Evolutionary conservation across 139 green algal species (phyloP), one percentile per base, ranked within the genome.

Genomic region (Auxenochlorella pyrenoidosa): DNA sequence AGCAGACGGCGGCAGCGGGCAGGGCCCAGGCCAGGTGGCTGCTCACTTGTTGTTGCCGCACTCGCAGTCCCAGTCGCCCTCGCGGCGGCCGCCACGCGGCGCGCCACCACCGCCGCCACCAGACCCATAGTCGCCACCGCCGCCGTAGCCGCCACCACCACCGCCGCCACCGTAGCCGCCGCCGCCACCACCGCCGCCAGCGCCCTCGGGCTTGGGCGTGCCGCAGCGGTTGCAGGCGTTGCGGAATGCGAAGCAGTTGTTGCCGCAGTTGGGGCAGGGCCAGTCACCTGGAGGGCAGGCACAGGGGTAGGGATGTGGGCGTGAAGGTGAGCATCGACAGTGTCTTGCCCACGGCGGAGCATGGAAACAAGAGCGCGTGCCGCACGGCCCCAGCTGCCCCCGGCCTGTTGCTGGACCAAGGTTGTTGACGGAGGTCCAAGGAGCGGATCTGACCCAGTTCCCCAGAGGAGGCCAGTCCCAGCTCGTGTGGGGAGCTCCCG

Each of bases 221-320:
- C 90, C 82, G 91, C 95, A 97, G 88, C 92, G 93, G 91, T 98
- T 97, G 92, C 96, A 98, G 21, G 82, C 85, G 75, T 84, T 88
- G 30, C 94, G 88, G n/a, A 92, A 92, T 0, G 93, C 94, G 79
- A 95, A 97, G 91, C 96, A 96, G 75, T 93, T 94, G 87, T 98
- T 98, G 78, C 94, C 94, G 87, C 96, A 98, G 43, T 82, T 89
- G 41, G 90, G 88, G 91, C 96, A 98, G 2, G 93, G 73, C 96
- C 96, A 98, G 88, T 98, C 96, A 51, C 95, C 84, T 47, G 89
- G 12, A 71, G 19, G 28, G 22, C 54, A 75, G 90, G 88, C 85
- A 89, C 40, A 44, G 72, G 54, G 78, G 51, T 18, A 10, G 75
- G 72, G 15, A 78, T 22, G 38, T 38, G 47, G 38, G 38, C 21